Evolutionary conservation across 2,329 filamentous ascomycete species (phyloP).

Genomic region (Epichloe sylvatica): DNA sequence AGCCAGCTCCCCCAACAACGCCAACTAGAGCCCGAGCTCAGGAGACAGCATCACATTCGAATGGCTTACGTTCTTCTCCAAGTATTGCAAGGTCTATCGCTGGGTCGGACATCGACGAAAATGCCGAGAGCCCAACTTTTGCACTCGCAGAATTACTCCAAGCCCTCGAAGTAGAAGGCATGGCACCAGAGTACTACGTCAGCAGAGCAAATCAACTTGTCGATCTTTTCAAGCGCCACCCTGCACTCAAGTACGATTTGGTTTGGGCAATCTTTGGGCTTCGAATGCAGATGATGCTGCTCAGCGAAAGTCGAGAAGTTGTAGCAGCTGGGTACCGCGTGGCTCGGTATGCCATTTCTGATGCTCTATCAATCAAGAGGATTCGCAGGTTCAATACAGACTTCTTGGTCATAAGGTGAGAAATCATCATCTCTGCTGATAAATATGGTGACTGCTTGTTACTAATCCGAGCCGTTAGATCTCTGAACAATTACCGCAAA

Average conservation of each 20-base stretch:
- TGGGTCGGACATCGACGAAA: constrained; percentile 52
- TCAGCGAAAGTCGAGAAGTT: constrained; percentile 91
- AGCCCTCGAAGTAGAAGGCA: constrained; percentile 72
- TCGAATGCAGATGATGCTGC: constrained; percentile 85
- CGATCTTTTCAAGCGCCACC: constrained; percentile 89
- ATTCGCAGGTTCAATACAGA: constrained; percentile 84
- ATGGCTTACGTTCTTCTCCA: constrained; percentile 40
- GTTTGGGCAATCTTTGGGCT: constrained; percentile 92
- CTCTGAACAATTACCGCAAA: constrained; percentile 88
- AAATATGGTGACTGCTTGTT: not conserved
- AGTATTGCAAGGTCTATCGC: constrained; percentile 41
- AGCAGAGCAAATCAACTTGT: constrained; percentile 82
- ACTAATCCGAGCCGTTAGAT: constrained; percentile 29
- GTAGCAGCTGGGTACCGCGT: constrained; percentile 89
- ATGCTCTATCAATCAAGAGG: constrained; percentile 74
- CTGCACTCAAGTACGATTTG: constrained; percentile 88
- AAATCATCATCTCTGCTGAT: not conserved
- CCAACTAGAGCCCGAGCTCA: constrained; percentile 37
- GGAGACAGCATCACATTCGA: constrained; percentile 32
- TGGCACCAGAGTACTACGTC: constrained; percentile 91
- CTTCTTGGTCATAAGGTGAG: constrained; percentile 60
- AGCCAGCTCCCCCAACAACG: constrained; percentile 32
- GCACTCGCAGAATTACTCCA: constrained; percentile 81
- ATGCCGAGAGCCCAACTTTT: constrained; percentile 78
- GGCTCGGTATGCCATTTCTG: constrained; percentile 86